Evolutionary conservation across 495 filamentous ascomycete species (phyloP).

Genomic region (Penicillium flavigenum): DNA sequence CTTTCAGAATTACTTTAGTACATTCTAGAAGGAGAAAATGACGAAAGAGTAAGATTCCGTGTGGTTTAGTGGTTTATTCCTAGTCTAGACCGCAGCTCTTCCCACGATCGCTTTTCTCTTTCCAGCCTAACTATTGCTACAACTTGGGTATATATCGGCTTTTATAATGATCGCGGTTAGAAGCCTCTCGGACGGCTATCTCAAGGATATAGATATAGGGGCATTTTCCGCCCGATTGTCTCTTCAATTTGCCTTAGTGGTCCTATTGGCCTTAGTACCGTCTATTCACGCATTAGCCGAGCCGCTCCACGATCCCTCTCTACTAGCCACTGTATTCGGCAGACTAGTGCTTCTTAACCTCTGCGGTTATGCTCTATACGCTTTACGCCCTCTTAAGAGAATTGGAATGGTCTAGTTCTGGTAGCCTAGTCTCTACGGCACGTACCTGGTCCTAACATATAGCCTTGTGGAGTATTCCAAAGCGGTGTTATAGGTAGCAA

Average conservation of each 20-base stretch:
- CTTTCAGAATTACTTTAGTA: background rate
- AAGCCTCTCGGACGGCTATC: too few relatives aligned
- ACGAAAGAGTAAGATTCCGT: background rate
- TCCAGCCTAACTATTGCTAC: background rate
- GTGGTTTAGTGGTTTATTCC: background rate
- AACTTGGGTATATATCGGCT: background rate
- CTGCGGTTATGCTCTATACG: background rate
- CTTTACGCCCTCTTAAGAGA: background rate
- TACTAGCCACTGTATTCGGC: too few relatives aligned
- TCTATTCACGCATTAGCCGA: too few relatives aligned
- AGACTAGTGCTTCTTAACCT: background rate
- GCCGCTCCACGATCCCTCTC: too few relatives aligned
- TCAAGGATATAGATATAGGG: too few relatives aligned
- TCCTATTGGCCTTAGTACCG: too few relatives aligned
- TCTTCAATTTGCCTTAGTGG: too few relatives aligned
- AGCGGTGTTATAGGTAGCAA: background rate
- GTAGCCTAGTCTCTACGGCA: background rate
- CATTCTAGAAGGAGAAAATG: background rate
- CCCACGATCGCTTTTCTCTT: background rate
- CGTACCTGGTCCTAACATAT: too few relatives aligned
- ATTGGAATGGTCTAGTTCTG: background rate
- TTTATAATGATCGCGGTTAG: too few relatives aligned
- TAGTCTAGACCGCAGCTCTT: background rate
- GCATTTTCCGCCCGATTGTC: too few relatives aligned
- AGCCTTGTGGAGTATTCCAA: background rate